Conservation (phyloP, 495 filamentous ascomycete genomes). For the Stereocaulon alpinum region DNA sequence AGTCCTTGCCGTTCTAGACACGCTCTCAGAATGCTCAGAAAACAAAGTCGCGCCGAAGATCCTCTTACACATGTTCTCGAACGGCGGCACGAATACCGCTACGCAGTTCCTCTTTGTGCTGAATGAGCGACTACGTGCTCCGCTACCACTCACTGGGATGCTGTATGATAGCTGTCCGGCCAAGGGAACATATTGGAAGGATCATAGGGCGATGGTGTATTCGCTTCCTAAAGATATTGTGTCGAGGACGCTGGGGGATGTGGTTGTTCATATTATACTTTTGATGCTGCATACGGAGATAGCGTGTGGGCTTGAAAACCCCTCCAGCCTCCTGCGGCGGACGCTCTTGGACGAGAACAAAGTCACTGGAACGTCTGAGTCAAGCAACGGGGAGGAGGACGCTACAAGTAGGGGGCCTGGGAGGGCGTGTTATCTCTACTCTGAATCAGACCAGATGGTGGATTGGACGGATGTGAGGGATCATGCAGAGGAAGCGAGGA, state of each 20-base stretch:
- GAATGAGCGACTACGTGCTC: neutral
- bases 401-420: neutral
- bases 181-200: conserved; percentile 1
- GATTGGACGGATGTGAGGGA: neutral
- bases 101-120: conserved; percentile 2
- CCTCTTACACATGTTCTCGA: conserved; percentile 27
- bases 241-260: neutral
- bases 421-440: conserved; percentile 6
- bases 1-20: conserved; percentile 12
- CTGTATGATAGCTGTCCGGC: conserved; percentile 5
- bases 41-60: conserved; percentile 12
- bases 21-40: neutral
- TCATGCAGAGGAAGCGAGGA: neutral
- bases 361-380: neutral
- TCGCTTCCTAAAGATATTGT: neutral
- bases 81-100: conserved; percentile 15
- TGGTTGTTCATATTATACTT: neutral
- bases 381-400: neutral
- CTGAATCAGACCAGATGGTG: neutral
- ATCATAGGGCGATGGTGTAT: neutral
- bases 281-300: conserved; percentile 5
- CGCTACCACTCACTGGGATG: neutral
- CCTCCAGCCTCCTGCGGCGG: neutral
- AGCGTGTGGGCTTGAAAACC: conserved; percentile 2
- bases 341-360: neutral